Base-by-base conservation (phyloP, 495 filamentous ascomycete genomes). In the Thozetella sp. region DNA sequence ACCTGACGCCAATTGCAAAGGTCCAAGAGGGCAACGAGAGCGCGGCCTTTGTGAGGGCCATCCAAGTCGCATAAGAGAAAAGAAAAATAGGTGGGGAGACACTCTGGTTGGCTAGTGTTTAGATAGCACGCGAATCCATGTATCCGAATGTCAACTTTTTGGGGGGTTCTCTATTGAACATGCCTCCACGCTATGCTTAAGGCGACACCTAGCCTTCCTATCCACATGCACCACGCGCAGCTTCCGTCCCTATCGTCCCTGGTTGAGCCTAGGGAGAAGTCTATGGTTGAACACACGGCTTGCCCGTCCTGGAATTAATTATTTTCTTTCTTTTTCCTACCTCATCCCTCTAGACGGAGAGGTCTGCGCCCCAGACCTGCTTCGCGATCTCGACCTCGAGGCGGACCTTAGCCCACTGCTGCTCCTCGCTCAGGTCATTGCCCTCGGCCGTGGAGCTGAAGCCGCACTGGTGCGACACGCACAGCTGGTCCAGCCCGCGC, bases 381-480 rank as follows among this genome's bases (percentile, higher is more conserved):
- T 78, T 80, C 1, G 78, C 78, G 40, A 80, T 79, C 25, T 79
- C 78, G 0, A 78, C 69, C 67, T 76, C 66, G 3, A 79, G 65
- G 23, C 68, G 61, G 19, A 80, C 62, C 71, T 80, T 80, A 20
- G 74, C 76, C 78, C 78, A 80, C 61, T 88, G 84, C 69, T 88
- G 79, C 53, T 88, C 86, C 62, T 83, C 76, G 19, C 74, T 80
- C 27, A 89, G 68, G 25, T 85, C 72, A 65, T 89, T 88, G 19
- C 87, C 87, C 66, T 84, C 86, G 56, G 78, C 79, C 58, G 88
- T 87, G 23, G 81, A 86, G 60, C 84, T 86, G 70, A 90, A 89
- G 12, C 87, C 87, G 70, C 87, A 90, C 73, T 90, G 87, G 27
- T 88, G 87, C 61, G 83, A 86, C 40, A 89, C 72, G 63, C 87